Evolutionary conservation across 2,329 filamentous ascomycete genomes (phyloP), one percentile per base, ranked within the genome.

Genomic region (Claviceps spartinae): DNA sequence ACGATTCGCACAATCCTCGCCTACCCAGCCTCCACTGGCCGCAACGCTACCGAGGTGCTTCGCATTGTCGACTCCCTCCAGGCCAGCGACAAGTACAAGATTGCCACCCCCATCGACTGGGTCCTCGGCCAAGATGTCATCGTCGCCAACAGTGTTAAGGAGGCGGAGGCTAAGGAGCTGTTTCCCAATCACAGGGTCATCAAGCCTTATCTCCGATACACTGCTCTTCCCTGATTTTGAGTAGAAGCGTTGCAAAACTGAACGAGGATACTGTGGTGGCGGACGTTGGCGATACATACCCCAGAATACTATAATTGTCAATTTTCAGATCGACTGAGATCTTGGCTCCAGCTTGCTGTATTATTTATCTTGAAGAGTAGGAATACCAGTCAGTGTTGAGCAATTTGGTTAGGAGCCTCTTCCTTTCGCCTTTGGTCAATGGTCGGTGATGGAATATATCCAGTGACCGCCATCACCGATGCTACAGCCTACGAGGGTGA

Each of bases 81-180:
- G 77, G 82, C 82, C 44, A 88, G 85, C 54, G 90, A 95, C 73
- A 89, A 88, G 79, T 82, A 91, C 78, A 85, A 85, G 62, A 73
- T 95, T 65, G 89, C 85, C 58, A 93, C 87, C 52, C 89, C 89
- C 48, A 90, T 95, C 70, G 86, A 95, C 76, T 95, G 89, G 89
- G 75, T 83, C 41, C 82, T 82, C 45, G 89, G 89, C 51, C 85
- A 95, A 63, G 89, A 96, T 67, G 90, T 95, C 60, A 95, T 96
- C 65, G 86, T 96, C 57, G 88, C 89, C 65, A 88, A 89, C 47
- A 76, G 75, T 55, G 81, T 95, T 66, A 85, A 81, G 67, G 89
- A 88, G 56, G 86, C 87, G 68, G 84, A 93, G 72, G 90, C 89
- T 65, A 84, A 83, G 78, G 82, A 85, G 72, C 82, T 95, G 65